Evolutionary conservation across 352 stramenopile genomes (phyloP), one percentile per base, ranked within the genome.

Genomic region (Globisporangium cystogenes): DNA sequence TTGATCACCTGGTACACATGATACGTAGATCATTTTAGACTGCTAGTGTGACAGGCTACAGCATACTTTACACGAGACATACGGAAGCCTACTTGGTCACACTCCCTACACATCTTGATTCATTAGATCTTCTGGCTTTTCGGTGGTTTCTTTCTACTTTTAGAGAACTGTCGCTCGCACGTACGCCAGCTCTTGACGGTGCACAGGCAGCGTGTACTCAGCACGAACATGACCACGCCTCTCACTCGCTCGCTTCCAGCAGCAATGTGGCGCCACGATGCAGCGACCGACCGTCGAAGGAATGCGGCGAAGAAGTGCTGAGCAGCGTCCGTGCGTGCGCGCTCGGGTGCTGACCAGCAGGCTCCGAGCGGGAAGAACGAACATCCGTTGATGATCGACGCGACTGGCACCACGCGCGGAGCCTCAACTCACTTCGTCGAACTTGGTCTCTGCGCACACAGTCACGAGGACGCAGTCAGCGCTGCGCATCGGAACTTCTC

Each of bases 371-470:
- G 35, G 12, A 18, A 16, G 3, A 3, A 18, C 33, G 33, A n/a
- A n/a, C n/a, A n/a, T n/a, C n/a, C n/a, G n/a, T n/a, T n/a, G n/a
- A n/a, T n/a, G n/a, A n/a, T n/a, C n/a, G n/a, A n/a, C n/a, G n/a
- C n/a, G n/a, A n/a, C n/a, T n/a, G n/a, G n/a, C n/a, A n/a, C n/a
- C n/a, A n/a, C n/a, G n/a, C n/a, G n/a, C n/a, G n/a, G n/a, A n/a
- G n/a, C n/a, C 11, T 41, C 45, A 82, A 42, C 67, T 58, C 51
- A 88, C 62, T 53, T 87, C 64, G 55, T 86, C 65, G 55, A 91
- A 89, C 59, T 88, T 91, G 68, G 67, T 70, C 57, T 91, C 80
- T 91, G 49, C 24, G 35, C 7, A 46, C 21, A 55, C 16, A 64
- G 20, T 67, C 46, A 40, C 51, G 6, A 14, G 23, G 1, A 11